phyloP scores from a whole-genome alignment of 495 filamentous ascomycete genomes.

The Penicillium angulare region DNA sequence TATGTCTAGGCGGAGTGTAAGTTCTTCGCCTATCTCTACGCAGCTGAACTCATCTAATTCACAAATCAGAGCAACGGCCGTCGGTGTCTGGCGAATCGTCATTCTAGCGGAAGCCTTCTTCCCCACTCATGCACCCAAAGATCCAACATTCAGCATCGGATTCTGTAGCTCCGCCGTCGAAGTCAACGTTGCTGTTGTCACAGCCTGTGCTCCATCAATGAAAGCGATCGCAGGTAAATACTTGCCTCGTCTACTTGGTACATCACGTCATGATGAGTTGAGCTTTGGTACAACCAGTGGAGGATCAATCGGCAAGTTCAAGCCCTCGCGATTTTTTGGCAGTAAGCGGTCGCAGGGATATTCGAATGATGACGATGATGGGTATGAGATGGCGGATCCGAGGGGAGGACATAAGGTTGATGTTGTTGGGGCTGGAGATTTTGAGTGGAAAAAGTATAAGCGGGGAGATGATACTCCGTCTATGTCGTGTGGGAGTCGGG shows the following conservation, averaged over 20 bases:
- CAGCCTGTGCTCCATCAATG: slow-evolving; percentile 40
- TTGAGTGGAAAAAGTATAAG: slow-evolving; percentile 28
- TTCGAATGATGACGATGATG: slow-evolving; percentile 11
- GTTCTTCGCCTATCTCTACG: slow-evolving; percentile 7
- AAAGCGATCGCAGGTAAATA: slow-evolving; percentile 22
- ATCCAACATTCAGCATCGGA: slow-evolving; percentile 39
- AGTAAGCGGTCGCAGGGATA: slow-evolving; percentile 11
- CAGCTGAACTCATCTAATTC: background rate
- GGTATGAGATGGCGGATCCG: slow-evolving; percentile 23
- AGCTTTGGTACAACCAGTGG: slow-evolving; percentile 13
- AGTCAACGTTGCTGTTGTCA: slow-evolving; percentile 54
- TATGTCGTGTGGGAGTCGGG: slow-evolving; percentile 16
- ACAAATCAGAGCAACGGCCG: slow-evolving; percentile 47
- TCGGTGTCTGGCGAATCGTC: slow-evolving; percentile 34
- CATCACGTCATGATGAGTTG: slow-evolving; percentile 9
- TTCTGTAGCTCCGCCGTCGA: slow-evolving; percentile 53
- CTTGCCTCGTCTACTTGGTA: slow-evolving; percentile 19
- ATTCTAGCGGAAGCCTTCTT: slow-evolving; percentile 24
- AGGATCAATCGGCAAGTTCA: too few relatives aligned
- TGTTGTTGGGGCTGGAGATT: slow-evolving; percentile 2
- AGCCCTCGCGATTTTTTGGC: slow-evolving; percentile 6
- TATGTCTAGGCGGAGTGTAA: slow-evolving; percentile 43
- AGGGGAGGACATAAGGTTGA: slow-evolving; percentile 5
- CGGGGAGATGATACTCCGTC: slow-evolving; percentile 18
- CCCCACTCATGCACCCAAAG: slow-evolving; percentile 3